phyloP scores from a whole-genome alignment of 306 rosid species.

The Albizia julibrissin region DNA sequence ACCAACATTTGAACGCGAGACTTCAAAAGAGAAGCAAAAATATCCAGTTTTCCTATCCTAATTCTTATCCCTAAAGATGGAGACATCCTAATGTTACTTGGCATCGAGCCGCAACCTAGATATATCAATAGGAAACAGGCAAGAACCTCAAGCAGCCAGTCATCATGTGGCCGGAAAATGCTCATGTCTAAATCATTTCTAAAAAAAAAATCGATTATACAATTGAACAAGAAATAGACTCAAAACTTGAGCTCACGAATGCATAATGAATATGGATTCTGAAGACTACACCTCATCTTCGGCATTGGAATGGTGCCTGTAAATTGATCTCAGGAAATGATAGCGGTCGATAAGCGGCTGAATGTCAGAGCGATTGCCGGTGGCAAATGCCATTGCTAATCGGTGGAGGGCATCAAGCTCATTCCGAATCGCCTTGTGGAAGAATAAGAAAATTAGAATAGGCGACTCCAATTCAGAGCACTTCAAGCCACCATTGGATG shows the following conservation, averaged over 20 bases:
- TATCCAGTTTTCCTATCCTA: conserved; percentile 12
- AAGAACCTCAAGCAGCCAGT: background rate
- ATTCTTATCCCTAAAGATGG: background rate
- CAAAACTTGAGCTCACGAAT: background rate
- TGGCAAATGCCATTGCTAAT: conserved; percentile 85
- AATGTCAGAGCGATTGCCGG: conserved; percentile 69
- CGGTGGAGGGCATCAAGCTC: conserved; percentile 92
- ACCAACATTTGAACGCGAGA: background rate
- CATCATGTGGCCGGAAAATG: background rate
- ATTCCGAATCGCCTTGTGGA: conserved; percentile 87
- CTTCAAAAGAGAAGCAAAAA: background rate
- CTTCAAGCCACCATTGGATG: conserved; percentile 49
- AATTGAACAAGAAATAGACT: conserved; percentile 22
- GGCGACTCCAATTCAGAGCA: conserved; percentile 72
- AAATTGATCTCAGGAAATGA: conserved; percentile 84
- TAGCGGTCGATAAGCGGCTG: conserved; percentile 69
- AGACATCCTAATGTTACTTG: background rate
- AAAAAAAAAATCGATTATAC: background rate
- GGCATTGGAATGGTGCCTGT: conserved; percentile 94
- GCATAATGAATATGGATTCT: conserved; percentile 7
- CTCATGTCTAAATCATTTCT: conserved; percentile 9
- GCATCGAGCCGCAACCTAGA: conserved; percentile 29
- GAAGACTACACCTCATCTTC: conserved; percentile 88
- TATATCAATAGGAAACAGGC: background rate
- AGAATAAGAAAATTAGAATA: conserved; percentile 86